A percentile compares a stretch with the other conserved stretches of the same genome.
Evolutionary conservation across 148 eudicot genomes (phyloP).

Genomic region (Vaccinium corymbosum): DNA sequence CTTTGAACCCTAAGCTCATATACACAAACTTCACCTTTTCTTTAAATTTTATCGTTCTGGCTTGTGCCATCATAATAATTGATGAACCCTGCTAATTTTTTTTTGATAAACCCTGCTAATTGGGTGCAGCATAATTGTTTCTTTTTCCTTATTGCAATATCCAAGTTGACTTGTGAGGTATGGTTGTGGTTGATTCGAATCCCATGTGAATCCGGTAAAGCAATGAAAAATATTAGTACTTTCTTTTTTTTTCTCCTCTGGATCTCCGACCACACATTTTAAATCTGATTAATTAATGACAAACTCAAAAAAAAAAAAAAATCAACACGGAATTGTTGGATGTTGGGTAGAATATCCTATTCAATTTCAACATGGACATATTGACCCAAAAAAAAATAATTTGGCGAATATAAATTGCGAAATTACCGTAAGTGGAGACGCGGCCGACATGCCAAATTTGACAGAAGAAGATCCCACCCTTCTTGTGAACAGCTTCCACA

Average conservation of each 20-base stretch:
- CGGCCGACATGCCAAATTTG: slow-evolving; percentile 38
- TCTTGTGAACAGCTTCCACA: slow-evolving; percentile 35
- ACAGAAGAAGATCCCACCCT: slow-evolving; percentile 35
- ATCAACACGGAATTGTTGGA: background rate
- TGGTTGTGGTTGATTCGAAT: too few species aligned
- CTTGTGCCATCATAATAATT: background rate
- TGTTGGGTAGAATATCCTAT: background rate
- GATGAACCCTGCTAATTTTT: too few species aligned
- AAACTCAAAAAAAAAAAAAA: background rate
- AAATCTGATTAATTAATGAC: background rate
- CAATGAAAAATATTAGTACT: background rate
- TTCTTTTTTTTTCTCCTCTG: background rate
- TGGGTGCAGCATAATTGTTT: too few species aligned
- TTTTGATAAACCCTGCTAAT: too few species aligned
- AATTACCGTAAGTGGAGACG: slow-evolving; percentile 28
- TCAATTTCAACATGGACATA: background rate
- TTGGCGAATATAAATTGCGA: background rate
- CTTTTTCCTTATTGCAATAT: too few species aligned
- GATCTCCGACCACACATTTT: background rate
- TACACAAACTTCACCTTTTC: background rate
- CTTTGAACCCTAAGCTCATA: background rate
- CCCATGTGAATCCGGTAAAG: too few species aligned
- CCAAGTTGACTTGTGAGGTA: background rate
- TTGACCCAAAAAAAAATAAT: background rate
- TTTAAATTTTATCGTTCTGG: background rate